These are phyloP conservation scores for Epichloe typhina DNA, from an alignment of 2,329 filamentous ascomycete genomes.

Conservation along the genomic window DNA sequence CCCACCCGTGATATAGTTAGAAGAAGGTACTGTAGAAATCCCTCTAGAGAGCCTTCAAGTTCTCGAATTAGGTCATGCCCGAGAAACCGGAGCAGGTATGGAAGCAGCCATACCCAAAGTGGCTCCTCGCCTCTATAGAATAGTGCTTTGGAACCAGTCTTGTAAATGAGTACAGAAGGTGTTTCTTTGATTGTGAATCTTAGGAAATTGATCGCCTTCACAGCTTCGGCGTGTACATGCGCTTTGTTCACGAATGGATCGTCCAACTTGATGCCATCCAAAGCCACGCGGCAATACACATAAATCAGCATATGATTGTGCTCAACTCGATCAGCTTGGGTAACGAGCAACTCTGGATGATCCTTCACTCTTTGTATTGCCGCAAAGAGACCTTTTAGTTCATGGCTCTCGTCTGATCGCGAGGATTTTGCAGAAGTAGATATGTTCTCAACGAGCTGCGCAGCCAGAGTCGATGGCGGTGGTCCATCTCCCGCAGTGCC, in stretches of 20 bases:
- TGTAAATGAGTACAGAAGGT: conserved; percentile 49
- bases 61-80: conserved; percentile 36
- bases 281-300: conserved; percentile 66
- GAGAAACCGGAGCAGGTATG: conserved; percentile 42
- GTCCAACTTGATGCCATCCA: conserved; percentile 55
- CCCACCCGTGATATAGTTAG: conserved; percentile 29
- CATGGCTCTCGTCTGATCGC: conserved; percentile 53
- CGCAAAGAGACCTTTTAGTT: conserved; percentile 57
- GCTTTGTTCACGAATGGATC: conserved; percentile 51
- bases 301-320: conserved; percentile 80
- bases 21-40: conserved; percentile 37
- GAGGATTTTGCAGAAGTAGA: conserved; percentile 49
- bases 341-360: conserved; percentile 40
- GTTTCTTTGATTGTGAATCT: conserved; percentile 62
- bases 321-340: conserved; percentile 50
- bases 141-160: conserved; percentile 25
- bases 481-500: conserved; percentile 16
- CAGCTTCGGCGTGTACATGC: conserved; percentile 43
- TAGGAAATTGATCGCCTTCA: conserved; percentile 67
- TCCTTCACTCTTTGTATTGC: conserved; percentile 43
- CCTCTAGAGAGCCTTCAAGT: conserved; percentile 37
- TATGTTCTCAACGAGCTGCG: conserved; percentile 74
- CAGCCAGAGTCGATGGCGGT: conserved; percentile 72
- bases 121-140: conserved; percentile 45
- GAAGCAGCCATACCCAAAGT: conserved; percentile 53